Evolutionary conservation across 352 stramenopile genomes (phyloP), one percentile per base, ranked within the genome.

Genomic region (Globisporangium cederbergense): DNA sequence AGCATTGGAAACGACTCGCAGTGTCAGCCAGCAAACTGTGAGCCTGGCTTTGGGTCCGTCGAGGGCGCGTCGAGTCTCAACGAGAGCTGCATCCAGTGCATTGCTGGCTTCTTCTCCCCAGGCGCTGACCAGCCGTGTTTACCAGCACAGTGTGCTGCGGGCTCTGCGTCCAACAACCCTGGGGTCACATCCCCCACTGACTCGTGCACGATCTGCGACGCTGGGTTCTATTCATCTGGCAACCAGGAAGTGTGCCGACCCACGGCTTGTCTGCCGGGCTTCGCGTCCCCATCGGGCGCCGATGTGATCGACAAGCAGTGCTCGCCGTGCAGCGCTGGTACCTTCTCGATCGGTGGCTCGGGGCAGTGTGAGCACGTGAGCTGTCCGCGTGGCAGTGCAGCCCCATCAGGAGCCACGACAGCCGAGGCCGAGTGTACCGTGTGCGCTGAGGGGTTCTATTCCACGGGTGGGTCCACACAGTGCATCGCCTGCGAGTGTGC

Each of bases 361-460:
- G 63, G 60, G 13, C 74, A 82, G 57, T 85, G 77, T 57, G 42
- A 73, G 32, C 64, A 74, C 22, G 69, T 75, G 22, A 62, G 38
- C 34, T 85, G 76, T 56, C 65, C 66, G 16, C 67, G 72, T 8
- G 77, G 77, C 55, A 71, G 54, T 6, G 72, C 77, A 2, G 68
- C 77, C 0, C 74, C 74, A 9, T 43, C 73, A 0, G 77, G 77
- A 0, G 69, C 74, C 5, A 68, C 63, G 18, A 73, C 67, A 2
- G 49, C 42, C 1, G 56, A 45, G 13, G 65, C 64, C 4, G 67
- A 82, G 52, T 85, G 77, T 49, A 61, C 76, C 25, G 42, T 72
- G 20, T 85, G 77, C 30, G 66, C 69, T 20, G 77, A 81, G 36
- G 77, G 76, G 1, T 81, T 73, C 52, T 82, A 83, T 67, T 82